A percentile compares a stretch with the other conserved stretches of the same genome.
Evolutionary conservation across 108 stramenopile genomes (phyloP).

Genomic region (Skeletonema grethae): DNA sequence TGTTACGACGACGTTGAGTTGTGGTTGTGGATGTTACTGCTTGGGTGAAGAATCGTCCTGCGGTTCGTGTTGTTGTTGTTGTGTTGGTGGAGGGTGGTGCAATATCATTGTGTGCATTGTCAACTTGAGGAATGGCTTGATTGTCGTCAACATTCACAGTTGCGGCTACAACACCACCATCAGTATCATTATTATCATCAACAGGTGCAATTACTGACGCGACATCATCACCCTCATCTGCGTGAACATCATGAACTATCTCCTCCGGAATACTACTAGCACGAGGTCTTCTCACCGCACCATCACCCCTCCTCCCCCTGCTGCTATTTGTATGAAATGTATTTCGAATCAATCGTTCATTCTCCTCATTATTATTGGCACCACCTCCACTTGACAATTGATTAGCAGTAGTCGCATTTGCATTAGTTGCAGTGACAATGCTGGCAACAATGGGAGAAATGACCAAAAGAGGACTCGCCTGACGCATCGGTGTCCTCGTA

Average conservation of each 20-base stretch:
- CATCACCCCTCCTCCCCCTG: no score
- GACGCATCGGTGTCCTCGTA: constrained; percentile 66
- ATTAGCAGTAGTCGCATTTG: no score
- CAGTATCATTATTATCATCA: background rate
- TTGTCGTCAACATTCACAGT: background rate
- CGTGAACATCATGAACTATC: background rate
- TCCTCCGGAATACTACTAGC: constrained; percentile 1
- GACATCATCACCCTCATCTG: background rate
- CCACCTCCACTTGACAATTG: no score
- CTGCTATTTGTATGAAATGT: background rate
- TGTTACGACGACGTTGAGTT: constrained; percentile 7
- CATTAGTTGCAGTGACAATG: no score
- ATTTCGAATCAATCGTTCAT: constrained; percentile 4
- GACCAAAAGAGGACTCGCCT: constrained; percentile 46
- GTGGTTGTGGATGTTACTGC: constrained; percentile 23
- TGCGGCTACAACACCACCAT: background rate
- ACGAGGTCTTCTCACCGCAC: background rate
- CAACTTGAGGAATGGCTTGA: no score
- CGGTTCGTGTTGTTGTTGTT: constrained; percentile 9
- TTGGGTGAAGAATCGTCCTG: constrained; percentile 26
- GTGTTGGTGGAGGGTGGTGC: background rate
- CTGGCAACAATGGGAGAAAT: background rate
- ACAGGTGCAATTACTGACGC: no score
- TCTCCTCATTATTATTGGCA: background rate
- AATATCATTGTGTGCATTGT: background rate